phyloP scores from a whole-genome alignment of 106 monocot species.

The Amphibolis antarctica region DNA sequence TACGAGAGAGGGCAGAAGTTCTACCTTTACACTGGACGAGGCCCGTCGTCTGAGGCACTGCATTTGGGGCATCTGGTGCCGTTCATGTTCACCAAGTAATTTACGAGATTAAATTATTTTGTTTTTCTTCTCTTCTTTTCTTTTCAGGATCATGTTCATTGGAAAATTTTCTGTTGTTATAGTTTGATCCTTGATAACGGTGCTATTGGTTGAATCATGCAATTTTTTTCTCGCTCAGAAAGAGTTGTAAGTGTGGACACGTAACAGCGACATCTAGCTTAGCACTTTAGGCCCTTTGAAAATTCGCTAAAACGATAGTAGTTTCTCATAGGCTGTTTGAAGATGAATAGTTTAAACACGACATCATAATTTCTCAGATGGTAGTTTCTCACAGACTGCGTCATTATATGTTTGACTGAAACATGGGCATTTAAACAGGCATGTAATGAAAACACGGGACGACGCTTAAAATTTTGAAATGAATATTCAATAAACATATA shows the following conservation, averaged over 20 bases:
- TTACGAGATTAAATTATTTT: background rate
- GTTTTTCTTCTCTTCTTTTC: background rate
- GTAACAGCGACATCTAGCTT: background rate
- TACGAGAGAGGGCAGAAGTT: slow-evolving; percentile 90
- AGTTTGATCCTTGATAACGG: no score
- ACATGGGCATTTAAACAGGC: no score
- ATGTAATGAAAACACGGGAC: no score
- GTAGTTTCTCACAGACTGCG: no score
- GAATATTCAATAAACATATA: no score
- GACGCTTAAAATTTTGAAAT: no score
- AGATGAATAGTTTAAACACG: no score
- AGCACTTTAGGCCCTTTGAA: background rate
- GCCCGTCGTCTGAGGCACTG: slow-evolving; percentile 89
- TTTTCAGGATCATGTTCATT: background rate
- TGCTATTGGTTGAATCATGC: background rate
- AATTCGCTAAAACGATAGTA: background rate
- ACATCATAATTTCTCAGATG: no score
- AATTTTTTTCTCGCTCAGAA: no score
- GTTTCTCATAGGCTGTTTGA: no score
- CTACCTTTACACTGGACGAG: slow-evolving; percentile 86
- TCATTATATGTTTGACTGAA: no score
- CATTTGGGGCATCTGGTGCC: slow-evolving; percentile 93
- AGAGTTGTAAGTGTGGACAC: background rate
- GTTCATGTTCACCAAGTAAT: slow-evolving; percentile 97
- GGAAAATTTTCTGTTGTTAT: background rate